Evolutionary conservation across 148 eudicot genomes (phyloP).

Genomic region (Nepenthes gracilis): DNA sequence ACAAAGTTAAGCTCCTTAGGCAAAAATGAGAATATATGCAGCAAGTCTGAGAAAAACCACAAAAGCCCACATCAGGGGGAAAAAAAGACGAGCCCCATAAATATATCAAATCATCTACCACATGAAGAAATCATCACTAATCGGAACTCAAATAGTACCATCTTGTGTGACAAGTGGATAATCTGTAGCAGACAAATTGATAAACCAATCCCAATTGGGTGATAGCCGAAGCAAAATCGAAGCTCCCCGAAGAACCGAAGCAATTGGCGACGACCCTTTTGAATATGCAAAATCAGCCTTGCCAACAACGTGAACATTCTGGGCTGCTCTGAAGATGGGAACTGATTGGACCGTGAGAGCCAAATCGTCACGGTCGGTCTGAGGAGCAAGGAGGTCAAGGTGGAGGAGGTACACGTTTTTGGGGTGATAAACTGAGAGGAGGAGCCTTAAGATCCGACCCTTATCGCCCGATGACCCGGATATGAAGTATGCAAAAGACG

Average conservation of each 20-base stretch:
- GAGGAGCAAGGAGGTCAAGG: slow-evolving; percentile 48
- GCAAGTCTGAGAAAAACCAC: slow-evolving; percentile 54
- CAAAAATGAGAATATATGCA: slow-evolving; percentile 76
- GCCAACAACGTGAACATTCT: slow-evolving; percentile 69
- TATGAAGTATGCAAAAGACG: slow-evolving; percentile 63
- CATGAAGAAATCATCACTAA: not conserved
- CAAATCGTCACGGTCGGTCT: slow-evolving; percentile 39
- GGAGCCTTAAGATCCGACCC: slow-evolving; percentile 39
- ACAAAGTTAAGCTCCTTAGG: slow-evolving; percentile 87
- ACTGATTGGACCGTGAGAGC: slow-evolving; percentile 32
- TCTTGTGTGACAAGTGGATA: slow-evolving; percentile 91
- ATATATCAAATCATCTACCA: not conserved
- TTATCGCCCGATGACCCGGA: slow-evolving; percentile 53
- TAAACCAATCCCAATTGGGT: slow-evolving; percentile 71
- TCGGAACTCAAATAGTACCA: slow-evolving; percentile 24
- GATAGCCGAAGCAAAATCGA: slow-evolving; percentile 48
- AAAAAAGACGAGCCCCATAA: not conserved
- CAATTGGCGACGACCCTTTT: slow-evolving; percentile 43
- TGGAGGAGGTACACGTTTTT: slow-evolving; percentile 59
- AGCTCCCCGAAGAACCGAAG: slow-evolving; percentile 57
- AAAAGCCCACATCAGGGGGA: slow-evolving; percentile 10
- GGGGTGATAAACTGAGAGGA: slow-evolving; percentile 65
- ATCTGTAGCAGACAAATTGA: slow-evolving; percentile 57
- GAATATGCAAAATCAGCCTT: slow-evolving; percentile 42
- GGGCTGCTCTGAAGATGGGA: slow-evolving; percentile 48